Evolutionary conservation across 2,329 filamentous ascomycete species (phyloP).

Genomic region (Trichoderma brevicompactum): DNA sequence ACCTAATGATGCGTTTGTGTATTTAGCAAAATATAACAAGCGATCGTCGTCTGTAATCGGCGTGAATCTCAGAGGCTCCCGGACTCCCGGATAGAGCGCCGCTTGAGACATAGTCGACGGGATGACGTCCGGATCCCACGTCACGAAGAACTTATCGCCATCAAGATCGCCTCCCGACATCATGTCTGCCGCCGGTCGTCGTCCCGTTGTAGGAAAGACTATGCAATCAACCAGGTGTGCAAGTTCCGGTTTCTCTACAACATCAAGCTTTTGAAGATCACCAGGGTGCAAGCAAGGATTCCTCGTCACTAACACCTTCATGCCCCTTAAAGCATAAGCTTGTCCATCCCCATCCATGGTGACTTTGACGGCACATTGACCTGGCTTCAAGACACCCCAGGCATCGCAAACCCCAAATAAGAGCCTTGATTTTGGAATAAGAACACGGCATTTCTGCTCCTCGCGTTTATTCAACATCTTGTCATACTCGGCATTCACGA

Average conservation of each 20-base stretch:
- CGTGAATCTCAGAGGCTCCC: slow-evolving; percentile 43
- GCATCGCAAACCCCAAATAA: slow-evolving; percentile 48
- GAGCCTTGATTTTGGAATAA: slow-evolving; percentile 44
- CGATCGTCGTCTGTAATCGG: slow-evolving; percentile 45
- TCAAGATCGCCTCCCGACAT: slow-evolving; percentile 51
- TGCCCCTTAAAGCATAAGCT: slow-evolving; percentile 41
- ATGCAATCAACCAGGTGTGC: slow-evolving; percentile 48
- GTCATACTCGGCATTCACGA: slow-evolving; percentile 41
- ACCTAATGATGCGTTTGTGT: slow-evolving; percentile 46
- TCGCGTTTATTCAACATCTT: slow-evolving; percentile 42
- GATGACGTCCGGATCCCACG: slow-evolving; percentile 48
- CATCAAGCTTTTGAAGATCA: slow-evolving; percentile 49
- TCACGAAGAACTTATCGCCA: slow-evolving; percentile 49
- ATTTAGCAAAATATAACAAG: slow-evolving; percentile 47
- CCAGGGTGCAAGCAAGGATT: slow-evolving; percentile 51
- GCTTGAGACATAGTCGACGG: slow-evolving; percentile 43
- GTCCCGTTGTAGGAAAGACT: slow-evolving; percentile 45
- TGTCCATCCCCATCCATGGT: slow-evolving; percentile 44
- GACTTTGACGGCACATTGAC: slow-evolving; percentile 45
- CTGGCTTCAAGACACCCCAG: slow-evolving; percentile 42
- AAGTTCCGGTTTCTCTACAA: slow-evolving; percentile 42
- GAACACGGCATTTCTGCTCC: slow-evolving; percentile 45
- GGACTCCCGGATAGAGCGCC: slow-evolving; percentile 46
- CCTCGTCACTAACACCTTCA: slow-evolving; percentile 46
- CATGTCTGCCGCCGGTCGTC: slow-evolving; percentile 45